These are phyloP conservation scores for Candida michaelii DNA, from an alignment of 805 yeast species.

Conservation along the genomic window DNA sequence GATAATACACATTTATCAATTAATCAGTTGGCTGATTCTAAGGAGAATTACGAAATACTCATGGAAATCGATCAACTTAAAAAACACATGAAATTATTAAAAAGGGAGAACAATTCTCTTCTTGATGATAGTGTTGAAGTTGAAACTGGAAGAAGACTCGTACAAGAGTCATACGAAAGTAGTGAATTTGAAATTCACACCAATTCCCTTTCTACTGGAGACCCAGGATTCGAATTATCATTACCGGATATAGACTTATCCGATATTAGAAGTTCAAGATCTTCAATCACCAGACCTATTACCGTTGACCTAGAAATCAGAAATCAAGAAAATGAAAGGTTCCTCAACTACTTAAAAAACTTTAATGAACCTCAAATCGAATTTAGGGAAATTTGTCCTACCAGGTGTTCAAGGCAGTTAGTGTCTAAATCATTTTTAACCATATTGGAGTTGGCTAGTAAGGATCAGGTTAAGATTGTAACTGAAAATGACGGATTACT, in stretches of 20 bases:
- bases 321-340: constrained; percentile 2
- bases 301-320: background rate
- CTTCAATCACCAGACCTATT: background rate
- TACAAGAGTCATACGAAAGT: background rate
- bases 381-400: constrained; percentile 13
- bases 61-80: background rate
- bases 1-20: background rate
- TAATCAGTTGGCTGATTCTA: background rate
- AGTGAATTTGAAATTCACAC: constrained; percentile 1
- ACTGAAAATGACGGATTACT: background rate
- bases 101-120: background rate
- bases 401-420: constrained; percentile 16
- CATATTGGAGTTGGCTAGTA: constrained; percentile 25
- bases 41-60: background rate
- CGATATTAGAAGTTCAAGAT: constrained; percentile 8
- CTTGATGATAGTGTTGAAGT: background rate
- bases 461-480: constrained; percentile 5
- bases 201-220: background rate
- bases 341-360: constrained; percentile 5
- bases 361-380: background rate
- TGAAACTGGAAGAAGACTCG: constrained; percentile 13
- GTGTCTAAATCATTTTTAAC: constrained; percentile 31
- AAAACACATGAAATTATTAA: background rate
- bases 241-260: constrained; percentile 21
- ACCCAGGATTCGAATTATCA: constrained; percentile 19